A percentile compares a stretch with the other conserved stretches of the same genome.
Evolutionary conservation across 2,329 filamentous ascomycete genomes (phyloP).

Genomic region (Didymella arachidicola): DNA sequence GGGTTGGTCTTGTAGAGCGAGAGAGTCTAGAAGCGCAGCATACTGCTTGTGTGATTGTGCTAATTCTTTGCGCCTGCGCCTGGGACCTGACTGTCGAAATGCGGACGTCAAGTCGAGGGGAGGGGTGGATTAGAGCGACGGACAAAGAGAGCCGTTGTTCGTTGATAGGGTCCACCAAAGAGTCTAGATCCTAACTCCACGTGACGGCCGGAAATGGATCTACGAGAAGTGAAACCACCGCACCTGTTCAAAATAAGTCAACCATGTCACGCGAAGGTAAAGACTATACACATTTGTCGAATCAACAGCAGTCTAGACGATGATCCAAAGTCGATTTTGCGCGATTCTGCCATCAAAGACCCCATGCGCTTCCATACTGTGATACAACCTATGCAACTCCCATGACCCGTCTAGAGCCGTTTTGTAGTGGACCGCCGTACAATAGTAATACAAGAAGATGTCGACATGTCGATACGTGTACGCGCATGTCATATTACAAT

Average conservation of each 20-base stretch:
- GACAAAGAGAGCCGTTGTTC: slow-evolving; percentile 4
- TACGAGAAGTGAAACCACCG: not conserved
- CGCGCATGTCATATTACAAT: slow-evolving; percentile 29
- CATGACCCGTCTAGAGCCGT: slow-evolving; percentile 1
- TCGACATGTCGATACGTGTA: slow-evolving; percentile 6
- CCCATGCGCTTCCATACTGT: not conserved
- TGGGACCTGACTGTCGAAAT: not conserved
- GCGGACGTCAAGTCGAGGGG: not conserved
- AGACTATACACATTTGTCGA: too few species aligned
- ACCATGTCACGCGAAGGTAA: not conserved
- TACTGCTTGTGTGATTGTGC: not conserved
- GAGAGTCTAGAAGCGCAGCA: not conserved
- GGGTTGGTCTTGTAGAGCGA: not conserved
- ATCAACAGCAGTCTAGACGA: too few species aligned
- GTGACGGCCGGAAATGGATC: slow-evolving; percentile 3
- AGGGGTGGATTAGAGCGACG: not conserved
- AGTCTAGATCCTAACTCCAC: not conserved
- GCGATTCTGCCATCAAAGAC: not conserved
- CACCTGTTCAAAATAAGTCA: slow-evolving; percentile 4
- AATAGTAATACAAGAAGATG: slow-evolving; percentile 18
- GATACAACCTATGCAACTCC: slow-evolving; percentile 11
- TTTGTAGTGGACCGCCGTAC: slow-evolving; percentile 3
- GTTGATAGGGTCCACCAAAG: not conserved
- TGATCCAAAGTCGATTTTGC: slow-evolving; percentile 3
- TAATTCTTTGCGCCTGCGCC: not conserved